Conservation (phyloP, 148 eudicot species). For the Amaranthus hypochondriacus region DNA sequence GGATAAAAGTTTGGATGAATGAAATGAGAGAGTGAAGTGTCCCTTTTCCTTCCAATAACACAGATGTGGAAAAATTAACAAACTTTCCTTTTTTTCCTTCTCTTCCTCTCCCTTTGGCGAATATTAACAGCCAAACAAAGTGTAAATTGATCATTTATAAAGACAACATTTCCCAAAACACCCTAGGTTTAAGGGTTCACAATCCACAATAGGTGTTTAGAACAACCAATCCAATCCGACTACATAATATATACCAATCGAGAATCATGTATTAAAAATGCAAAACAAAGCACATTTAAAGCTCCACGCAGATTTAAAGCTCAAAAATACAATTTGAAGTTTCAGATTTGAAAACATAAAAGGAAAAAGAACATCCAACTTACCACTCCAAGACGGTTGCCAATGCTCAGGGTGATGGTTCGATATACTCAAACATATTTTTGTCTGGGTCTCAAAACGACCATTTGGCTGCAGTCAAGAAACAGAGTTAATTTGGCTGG, state of each 20-base stretch:
- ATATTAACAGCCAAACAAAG: no score
- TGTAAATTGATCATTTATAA: not conserved
- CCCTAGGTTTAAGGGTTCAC: not conserved
- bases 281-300: not conserved
- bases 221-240: not conserved
- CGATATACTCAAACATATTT: conserved; percentile 95
- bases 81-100: no score
- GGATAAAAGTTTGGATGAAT: no score
- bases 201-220: not conserved
- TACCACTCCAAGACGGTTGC: conserved; percentile 99
- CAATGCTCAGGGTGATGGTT: conserved; percentile 99
- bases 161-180: not conserved
- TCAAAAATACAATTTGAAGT: not conserved
- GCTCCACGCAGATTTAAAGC: not conserved
- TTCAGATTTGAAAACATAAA: not conserved
- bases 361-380: not conserved
- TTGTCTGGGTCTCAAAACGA: conserved; percentile 96
- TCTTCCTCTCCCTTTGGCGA: no score
- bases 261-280: not conserved
- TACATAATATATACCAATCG: not conserved
- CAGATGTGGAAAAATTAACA: no score
- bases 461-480: conserved; percentile 80
- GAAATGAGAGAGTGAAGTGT: no score
- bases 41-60: no score
- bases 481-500: not conserved